phyloP scores from a whole-genome alignment of 73 alveolate genomes.

The Tetrahymena borealis region DNA sequence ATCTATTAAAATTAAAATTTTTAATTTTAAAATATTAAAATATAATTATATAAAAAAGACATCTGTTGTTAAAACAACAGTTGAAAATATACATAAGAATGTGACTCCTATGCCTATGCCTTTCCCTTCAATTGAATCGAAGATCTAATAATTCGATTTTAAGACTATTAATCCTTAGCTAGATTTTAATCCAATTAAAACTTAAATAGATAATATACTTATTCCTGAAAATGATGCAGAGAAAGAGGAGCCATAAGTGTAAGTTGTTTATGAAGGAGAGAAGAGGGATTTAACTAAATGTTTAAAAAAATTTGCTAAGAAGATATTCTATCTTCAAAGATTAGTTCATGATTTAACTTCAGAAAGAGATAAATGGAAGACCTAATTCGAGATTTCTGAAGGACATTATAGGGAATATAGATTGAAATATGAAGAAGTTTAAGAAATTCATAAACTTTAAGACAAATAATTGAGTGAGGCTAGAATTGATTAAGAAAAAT shows the following conservation, averaged over 20 bases:
- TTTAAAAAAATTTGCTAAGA: neutral
- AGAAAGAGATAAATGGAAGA: neutral
- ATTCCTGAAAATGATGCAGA: neutral
- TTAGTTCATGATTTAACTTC: neutral
- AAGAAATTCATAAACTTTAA: neutral
- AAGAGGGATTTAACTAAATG: neutral
- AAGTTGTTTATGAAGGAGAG: neutral
- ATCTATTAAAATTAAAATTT: neutral
- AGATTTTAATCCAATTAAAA: neutral
- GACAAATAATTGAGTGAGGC: neutral
- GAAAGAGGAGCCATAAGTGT: neutral
- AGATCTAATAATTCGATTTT: neutral
- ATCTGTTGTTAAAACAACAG: neutral
- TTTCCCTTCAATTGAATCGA: neutral
- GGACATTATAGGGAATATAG: neutral
- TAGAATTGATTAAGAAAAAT: neutral
- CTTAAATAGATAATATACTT: neutral
- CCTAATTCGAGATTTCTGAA: neutral
- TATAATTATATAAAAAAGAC: neutral
- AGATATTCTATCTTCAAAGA: neutral
- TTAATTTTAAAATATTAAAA: neutral
- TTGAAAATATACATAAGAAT: neutral
- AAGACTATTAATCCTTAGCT: neutral
- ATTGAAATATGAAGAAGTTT: neutral
- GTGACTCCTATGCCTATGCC: neutral